Evolutionary conservation across 306 rosid species (phyloP), one percentile per base, ranked within the genome.

Genomic region (Quercus suber): DNA sequence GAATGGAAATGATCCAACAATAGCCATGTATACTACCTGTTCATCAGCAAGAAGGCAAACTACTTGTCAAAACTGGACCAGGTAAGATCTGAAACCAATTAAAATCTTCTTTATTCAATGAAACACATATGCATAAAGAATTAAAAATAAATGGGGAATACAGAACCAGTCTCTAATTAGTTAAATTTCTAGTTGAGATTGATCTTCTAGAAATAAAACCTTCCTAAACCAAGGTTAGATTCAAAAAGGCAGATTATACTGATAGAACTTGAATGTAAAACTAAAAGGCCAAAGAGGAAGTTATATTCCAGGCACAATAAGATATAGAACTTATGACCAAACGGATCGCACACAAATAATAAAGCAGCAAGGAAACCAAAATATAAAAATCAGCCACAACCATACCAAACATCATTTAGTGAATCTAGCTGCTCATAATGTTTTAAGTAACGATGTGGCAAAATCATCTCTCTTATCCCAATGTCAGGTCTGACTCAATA

Each of bases 1-100:
- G 79, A 94, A 94, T n/a, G 98, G 98, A 83, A 94, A 94, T 7
- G 96, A 88, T 74, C 98, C 98, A 45, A 94, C 96, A 53, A 90
- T 55, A 45, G 92, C 93, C 89, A 94, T 87, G 87, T 92, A 94
- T 71, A 80, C 92, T 55, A 94, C 91, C 98, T 94, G 90, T 81
- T 87, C 76, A 71, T 19, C 27, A 79, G 30, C 55, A 67, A 72
- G 55, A 4, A 74, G 51, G 33, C 2, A 33, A 15, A 15, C 53
- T 49, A 49, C 17, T 56, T 49, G 53, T 41, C 35, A 64, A 18
- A 58, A 60, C 73, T 49, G 58, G 21, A 41, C 20, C 13, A 51
- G 21, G 12, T 70, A 49, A 45, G 49, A 52, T 53, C 33, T 61
- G 17, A 51, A 41, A 51, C 45, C 63, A 23, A 14, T 27, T 35